Percentiles rank a stretch among this genome's conserved stretches.
Evolutionary conservation across 306 rosid species (phyloP).

Genomic region (Inga oerstediana): DNA sequence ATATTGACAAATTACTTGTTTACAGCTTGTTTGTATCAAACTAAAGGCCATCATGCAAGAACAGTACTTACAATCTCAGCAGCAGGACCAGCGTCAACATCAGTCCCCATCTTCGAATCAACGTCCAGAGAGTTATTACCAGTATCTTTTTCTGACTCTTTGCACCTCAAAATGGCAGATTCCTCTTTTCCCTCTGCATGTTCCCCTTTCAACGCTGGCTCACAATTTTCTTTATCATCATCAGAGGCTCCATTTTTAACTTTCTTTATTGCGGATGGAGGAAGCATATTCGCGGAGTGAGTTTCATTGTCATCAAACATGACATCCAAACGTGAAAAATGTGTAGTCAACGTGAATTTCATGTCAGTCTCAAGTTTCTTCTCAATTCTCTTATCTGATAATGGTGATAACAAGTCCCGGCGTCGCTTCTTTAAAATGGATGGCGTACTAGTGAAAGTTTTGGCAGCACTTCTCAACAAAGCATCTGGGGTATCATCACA

Average conservation of each 20-base stretch:
- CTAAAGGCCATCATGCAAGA: slow-evolving; percentile 24
- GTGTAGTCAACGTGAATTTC: slow-evolving; percentile 61
- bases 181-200: slow-evolving; percentile 38
- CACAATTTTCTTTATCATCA: slow-evolving; percentile 64
- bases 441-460: slow-evolving; percentile 84
- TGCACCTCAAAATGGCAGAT: slow-evolving; percentile 33
- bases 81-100: slow-evolving; percentile 25
- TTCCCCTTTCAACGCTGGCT: slow-evolving; percentile 33
- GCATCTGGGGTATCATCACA: slow-evolving; percentile 79
- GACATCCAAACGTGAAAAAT: slow-evolving; percentile 85
- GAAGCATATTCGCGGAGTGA: slow-evolving; percentile 39
- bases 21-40: not conserved
- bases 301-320: slow-evolving; percentile 64
- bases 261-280: slow-evolving; percentile 51
- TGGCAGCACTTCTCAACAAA: slow-evolving; percentile 84
- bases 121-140: slow-evolving; percentile 44
- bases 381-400: slow-evolving; percentile 78
- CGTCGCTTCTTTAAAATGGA: slow-evolving; percentile 90
- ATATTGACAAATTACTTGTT: slow-evolving; percentile 7
- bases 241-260: slow-evolving; percentile 33
- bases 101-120: slow-evolving; percentile 40
- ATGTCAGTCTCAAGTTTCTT: slow-evolving; percentile 73
- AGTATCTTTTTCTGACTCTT: slow-evolving; percentile 35
- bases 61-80: slow-evolving; percentile 50
- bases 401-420: slow-evolving; percentile 83